Base-by-base conservation (phyloP, 345 rosid genomes). In the Nephelium lappaceum region DNA sequence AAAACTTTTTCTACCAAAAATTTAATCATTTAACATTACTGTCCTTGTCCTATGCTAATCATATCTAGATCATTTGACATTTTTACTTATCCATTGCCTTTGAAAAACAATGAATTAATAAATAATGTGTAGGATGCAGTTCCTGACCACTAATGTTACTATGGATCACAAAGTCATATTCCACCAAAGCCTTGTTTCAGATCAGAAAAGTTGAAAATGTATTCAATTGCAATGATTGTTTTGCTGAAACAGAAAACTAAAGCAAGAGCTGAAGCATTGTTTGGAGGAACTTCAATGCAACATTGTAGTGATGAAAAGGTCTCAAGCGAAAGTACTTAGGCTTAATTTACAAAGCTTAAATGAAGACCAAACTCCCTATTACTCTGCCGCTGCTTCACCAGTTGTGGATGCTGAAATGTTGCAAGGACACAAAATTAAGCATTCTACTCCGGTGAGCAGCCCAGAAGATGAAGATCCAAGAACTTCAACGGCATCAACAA, bases 261-360 rank as follows among this genome's bases (percentile, higher is more conserved):
- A 87, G 87, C 88, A 81, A 58, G 96, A 92, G 82, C 73, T 87
- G 81, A 89, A 80, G 78, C 88, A 85, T 67, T 92, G 96, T 87
- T 80, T 90, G 38, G 92, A 89, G 75, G 90, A 89, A 72, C 91
- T 92, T 77, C 87, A 84, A 47, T 92, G 96, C 88, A 92, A 89
- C 72, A 82, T 89, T 62, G 93, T 89, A 42, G 82, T 81, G 69
- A 88, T 90, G 87, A 90, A 90, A 74, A 89, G 88, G 73, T 86
- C 92, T 74, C 88, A 78, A 78, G 88, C 92, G 24, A 89, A 90
- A 83, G 88, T 92, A 67, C 87, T 92, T 10, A 84, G 93, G 85
- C 92, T 92, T 31, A 90, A 90, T 76, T 81, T 92, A 58, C 88
- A 85, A 68, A 73, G 81, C 81, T 75, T 83, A 16, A 79, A 80